Evolutionary conservation across 2,329 filamentous ascomycete genomes (phyloP).

Genomic region (Lojkania enalia): DNA sequence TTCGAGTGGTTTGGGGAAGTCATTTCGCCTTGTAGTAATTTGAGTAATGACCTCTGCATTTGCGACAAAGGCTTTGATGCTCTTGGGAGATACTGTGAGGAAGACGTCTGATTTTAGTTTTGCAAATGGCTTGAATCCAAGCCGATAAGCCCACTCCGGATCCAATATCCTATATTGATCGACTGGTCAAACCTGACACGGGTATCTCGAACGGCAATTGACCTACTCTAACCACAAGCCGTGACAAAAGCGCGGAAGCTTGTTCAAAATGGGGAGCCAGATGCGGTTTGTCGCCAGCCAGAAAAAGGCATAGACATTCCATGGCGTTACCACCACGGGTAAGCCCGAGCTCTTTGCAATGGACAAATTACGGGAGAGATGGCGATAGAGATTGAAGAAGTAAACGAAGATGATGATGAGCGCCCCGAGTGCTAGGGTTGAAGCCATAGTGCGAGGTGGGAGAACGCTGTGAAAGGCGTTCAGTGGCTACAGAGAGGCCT

Average conservation of each 20-base stretch:
- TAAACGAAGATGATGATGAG: slow-evolving; percentile 35
- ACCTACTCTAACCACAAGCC: slow-evolving; percentile 64
- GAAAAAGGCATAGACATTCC: slow-evolving; percentile 53
- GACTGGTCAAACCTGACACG: slow-evolving; percentile 13
- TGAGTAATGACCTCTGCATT: slow-evolving; percentile 68
- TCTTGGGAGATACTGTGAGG: slow-evolving; percentile 63
- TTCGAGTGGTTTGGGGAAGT: slow-evolving; percentile 70
- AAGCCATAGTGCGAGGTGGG: slow-evolving; percentile 34
- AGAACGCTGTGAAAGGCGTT: too few species aligned
- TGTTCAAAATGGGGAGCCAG: slow-evolving; percentile 60
- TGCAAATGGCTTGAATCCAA: slow-evolving; percentile 61
- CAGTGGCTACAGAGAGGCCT: too few species aligned
- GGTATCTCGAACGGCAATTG: slow-evolving; percentile 6
- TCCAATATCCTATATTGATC: slow-evolving; percentile 52
- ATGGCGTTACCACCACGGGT: slow-evolving; percentile 48
- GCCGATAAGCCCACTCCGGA: slow-evolving; percentile 64
- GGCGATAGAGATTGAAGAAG: slow-evolving; percentile 38
- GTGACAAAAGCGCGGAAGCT: slow-evolving; percentile 60
- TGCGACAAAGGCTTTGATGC: slow-evolving; percentile 59
- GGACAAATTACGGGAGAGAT: slow-evolving; percentile 47
- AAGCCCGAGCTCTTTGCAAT: slow-evolving; percentile 52
- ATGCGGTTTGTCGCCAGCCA: slow-evolving; percentile 61
- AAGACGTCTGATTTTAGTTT: slow-evolving; percentile 64
- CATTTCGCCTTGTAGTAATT: slow-evolving; percentile 66
- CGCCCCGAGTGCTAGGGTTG: slow-evolving; percentile 29